A percentile compares a stretch with the other conserved stretches of the same genome.
phyloP scores from a whole-genome alignment of 768 basidiomycete species.

The Tricholoma matsutake region DNA sequence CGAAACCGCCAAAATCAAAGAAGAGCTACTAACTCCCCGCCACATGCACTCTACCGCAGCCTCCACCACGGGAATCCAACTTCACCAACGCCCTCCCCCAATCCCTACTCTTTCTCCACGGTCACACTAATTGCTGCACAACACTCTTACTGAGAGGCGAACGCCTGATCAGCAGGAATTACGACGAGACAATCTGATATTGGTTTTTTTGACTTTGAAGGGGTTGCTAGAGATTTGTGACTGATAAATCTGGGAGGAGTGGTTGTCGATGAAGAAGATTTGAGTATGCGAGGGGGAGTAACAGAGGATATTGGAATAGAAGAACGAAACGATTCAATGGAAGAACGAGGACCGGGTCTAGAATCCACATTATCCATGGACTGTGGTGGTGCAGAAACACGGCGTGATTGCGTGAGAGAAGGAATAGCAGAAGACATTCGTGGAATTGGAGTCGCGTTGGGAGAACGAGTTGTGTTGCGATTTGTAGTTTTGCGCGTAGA shows the following conservation, averaged over 20 bases:
- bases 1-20: not conserved
- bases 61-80: slow-evolving; percentile 86
- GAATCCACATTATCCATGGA: slow-evolving; percentile 7
- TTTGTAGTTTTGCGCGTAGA: no score
- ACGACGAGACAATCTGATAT: slow-evolving; percentile 83
- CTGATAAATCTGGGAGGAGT: slow-evolving; percentile 8
- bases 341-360: not conserved
- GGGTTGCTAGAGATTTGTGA: no score
- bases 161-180: slow-evolving; percentile 82
- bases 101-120: slow-evolving; percentile 70
- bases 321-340: not conserved
- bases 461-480: slow-evolving; percentile 27
- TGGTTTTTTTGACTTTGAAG: not conserved
- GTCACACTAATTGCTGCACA: slow-evolving; percentile 88
- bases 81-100: slow-evolving; percentile 76
- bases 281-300: slow-evolving; percentile 1
- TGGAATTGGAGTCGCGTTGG: slow-evolving; percentile 52
- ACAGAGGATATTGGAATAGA: not conserved
- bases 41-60: slow-evolving; percentile 66
- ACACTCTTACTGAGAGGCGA: slow-evolving; percentile 76
- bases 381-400: slow-evolving; percentile 37
- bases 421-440: slow-evolving; percentile 37
- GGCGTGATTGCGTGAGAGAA: slow-evolving; percentile 33
- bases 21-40: not conserved
- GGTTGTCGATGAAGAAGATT: not conserved